Base-by-base conservation (phyloP, 1,284 basidiomycete species). In the Ceratobasidium sp. region DNA sequence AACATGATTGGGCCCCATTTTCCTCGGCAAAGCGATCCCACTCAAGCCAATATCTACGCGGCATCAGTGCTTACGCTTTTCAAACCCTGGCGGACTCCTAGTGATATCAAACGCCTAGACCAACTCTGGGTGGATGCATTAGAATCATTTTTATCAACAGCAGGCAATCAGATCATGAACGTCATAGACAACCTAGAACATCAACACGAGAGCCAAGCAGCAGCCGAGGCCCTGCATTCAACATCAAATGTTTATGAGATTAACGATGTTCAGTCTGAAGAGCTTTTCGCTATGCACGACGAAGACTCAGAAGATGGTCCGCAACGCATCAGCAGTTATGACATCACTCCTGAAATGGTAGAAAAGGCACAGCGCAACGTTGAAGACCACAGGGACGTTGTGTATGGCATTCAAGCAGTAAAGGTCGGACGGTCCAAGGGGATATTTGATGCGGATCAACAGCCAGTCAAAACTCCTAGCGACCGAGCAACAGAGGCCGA, bases 1-100 rank as follows among this genome's bases (percentile, higher is more conserved):
- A 62, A 49, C 30, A 69, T 72, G 16, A n/a, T 72, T 28, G 70
- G 70, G 8, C 55, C 35, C 6, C 61, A 21, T 2, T 63, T 72
- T 26, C 58, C 70, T 43, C 18, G 47, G 5, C 41, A 18, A 30
- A 58, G 61, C 30, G 62, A 63, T 50, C 58, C 58, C 18, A 58
- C 38, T 4, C 30, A 47, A 21, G 21, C 23, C 6, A 9, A 72
- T 23, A 32, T 63, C 13, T 72, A 72, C 28, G 38, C 30, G 23
- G 30, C 41, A 14, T 46, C 26, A 11, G 47, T 72, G 13, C 70
- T 72, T 9, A 30, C 43, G 4, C 38, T 72, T 6, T 44, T 72
- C 8, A 72, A 72, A 43, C 62, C 70, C 3, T 72, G 70, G 70
- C 14, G 70, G 2, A 2, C 16, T 5, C 49, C 61, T 6, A 11